These are phyloP conservation scores for Kodamaea nitidulidarum DNA, from an alignment of 805 yeast genomes.

Conservation along the genomic window DNA sequence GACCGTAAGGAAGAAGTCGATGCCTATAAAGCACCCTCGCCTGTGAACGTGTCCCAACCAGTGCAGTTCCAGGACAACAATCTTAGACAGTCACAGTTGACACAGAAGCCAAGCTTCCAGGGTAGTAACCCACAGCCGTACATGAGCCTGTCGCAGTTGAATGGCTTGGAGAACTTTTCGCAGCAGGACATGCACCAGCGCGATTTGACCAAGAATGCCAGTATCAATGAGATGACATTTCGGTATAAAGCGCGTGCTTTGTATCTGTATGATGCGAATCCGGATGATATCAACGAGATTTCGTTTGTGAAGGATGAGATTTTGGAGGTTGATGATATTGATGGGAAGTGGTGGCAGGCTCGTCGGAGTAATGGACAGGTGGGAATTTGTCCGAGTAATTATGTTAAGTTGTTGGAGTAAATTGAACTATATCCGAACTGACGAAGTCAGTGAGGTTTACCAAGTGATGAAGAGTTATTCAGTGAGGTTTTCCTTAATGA, in stretches of 20 bases:
- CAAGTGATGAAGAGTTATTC: not conserved
- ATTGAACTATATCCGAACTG: not conserved
- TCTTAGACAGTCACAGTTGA: conserved; percentile 34
- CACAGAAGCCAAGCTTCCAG: conserved; percentile 8
- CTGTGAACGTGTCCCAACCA: conserved; percentile 13
- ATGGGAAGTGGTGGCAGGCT: conserved; percentile 99
- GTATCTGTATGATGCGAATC: conserved; percentile 83
- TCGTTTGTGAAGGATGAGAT: conserved; percentile 88
- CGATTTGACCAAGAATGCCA: conserved; percentile 26
- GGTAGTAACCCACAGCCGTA: conserved; percentile 22
- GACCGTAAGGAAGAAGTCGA: conserved; percentile 16
- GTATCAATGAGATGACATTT: conserved; percentile 41
- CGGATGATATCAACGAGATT: conserved; percentile 88
- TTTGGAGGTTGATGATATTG: conserved; percentile 86
- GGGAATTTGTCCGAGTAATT: conserved; percentile 95
- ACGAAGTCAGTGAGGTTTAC: not conserved
- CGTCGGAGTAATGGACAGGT: conserved; percentile 83
- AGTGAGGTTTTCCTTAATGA: too few relatives aligned
- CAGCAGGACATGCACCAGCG: conserved; percentile 28
- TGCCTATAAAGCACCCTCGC: conserved; percentile 19
- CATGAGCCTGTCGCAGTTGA: conserved; percentile 53
- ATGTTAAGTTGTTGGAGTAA: conserved; percentile 66
- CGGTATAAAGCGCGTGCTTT: conserved; percentile 85
- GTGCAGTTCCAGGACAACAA: conserved; percentile 26
- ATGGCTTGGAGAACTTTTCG: conserved; percentile 57